Evolutionary conservation across 345 rosid species (phyloP), one percentile per base, ranked within the genome.

Genomic region (Gossypium sturtianum): DNA sequence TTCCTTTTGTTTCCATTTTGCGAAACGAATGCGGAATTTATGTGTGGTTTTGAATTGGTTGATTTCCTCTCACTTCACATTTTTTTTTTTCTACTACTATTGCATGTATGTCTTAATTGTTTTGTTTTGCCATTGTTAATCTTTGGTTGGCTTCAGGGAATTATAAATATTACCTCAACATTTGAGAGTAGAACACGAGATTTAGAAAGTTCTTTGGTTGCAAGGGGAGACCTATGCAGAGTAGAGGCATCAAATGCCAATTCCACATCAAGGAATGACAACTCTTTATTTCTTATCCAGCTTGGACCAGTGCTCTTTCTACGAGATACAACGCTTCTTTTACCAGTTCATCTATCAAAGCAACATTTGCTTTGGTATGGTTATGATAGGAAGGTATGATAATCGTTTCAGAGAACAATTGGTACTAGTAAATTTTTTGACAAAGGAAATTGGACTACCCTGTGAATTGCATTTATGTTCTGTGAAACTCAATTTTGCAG

Each of bases 341-440:
- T 94, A 38, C 97, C 97, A 1, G 84, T 92, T 76, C 97, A 94
- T 83, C 82, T 92, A 57, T 92, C 98, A 74, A 94, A 94, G 85
- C 97, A 92, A 74, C 97, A 92, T 86, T 82, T 94, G 88, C 93
- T 94, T 74, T 94, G 98, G 98, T 94, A 94, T 85, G 97, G 97
- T 11, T 94, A 92, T 83, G 95, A 94, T 75, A 80, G 95, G 78
- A 92, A 92, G 97, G 98, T 92, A 87, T 72, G 84, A 17, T 60
- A 61, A 73, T 9, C 29, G 8, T 75, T 8, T 10, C 29, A 52
- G 51, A 47, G 12, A n/a, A 22, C 27, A 10, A 2, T 60, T 66
- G 61, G 68, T 49, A n/a, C 27, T 25, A 56, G n/a, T 53, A 34
- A 20, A 71, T 15, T 13, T 67, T 34, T 52, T 57, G 23, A 16